These are phyloP conservation scores for Coprinopsis sp. DNA, from an alignment of 768 basidiomycete genomes.

Conservation along the genomic window DNA sequence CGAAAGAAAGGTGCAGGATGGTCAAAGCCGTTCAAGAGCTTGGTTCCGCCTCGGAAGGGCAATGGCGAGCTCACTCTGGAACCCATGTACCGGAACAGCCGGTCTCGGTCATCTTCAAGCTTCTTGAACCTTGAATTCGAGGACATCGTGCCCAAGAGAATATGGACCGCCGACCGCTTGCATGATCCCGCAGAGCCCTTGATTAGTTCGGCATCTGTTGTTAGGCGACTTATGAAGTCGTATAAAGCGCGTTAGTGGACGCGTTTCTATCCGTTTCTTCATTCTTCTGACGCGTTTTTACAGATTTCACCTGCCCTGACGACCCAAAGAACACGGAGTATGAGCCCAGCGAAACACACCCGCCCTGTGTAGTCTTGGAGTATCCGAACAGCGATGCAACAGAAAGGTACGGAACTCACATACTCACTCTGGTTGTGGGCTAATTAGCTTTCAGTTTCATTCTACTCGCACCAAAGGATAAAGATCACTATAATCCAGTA, in stretches of 20 bases:
- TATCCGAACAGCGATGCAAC: slow-evolving; percentile 68
- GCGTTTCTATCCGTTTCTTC: background rate
- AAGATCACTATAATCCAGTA: slow-evolving; percentile 84
- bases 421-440: background rate
- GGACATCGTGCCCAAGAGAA: slow-evolving; percentile 32
- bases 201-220: slow-evolving; percentile 62
- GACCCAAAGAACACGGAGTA: slow-evolving; percentile 62
- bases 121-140: slow-evolving; percentile 37
- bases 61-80: slow-evolving; percentile 43
- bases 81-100: slow-evolving; percentile 51
- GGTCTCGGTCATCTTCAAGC: slow-evolving; percentile 64
- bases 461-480: slow-evolving; percentile 75
- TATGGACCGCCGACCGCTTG: slow-evolving; percentile 49
- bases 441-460: slow-evolving; percentile 49
- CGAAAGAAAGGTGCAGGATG: background rate
- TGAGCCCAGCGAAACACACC: slow-evolving; percentile 53
- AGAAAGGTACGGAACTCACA: slow-evolving; percentile 53
- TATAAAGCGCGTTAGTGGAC: slow-evolving; percentile 63
- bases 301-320: slow-evolving; percentile 68
- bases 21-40: slow-evolving; percentile 1
- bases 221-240: slow-evolving; percentile 55
- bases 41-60: background rate
- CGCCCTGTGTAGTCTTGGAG: slow-evolving; percentile 69
- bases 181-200: slow-evolving; percentile 48
- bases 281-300: slow-evolving; percentile 5